phyloP scores from a whole-genome alignment of 1,284 basidiomycete genomes.

The Heterobasidion occidentale region DNA sequence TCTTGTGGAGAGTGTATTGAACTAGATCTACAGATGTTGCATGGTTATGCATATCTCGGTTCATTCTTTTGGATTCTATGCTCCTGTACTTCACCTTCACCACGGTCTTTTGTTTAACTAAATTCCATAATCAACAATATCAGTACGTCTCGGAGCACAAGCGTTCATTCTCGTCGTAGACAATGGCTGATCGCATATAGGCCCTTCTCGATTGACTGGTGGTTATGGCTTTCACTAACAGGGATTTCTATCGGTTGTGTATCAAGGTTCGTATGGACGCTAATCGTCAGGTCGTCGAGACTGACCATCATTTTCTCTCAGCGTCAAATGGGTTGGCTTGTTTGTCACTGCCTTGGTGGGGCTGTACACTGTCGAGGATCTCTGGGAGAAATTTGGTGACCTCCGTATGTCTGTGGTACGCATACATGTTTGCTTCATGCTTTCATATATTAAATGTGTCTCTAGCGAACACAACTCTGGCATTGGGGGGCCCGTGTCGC shows the following conservation, averaged over 20 bases:
- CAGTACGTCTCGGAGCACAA: constrained; percentile 42
- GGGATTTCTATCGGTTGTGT: constrained; percentile 93
- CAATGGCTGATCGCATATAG: constrained; percentile 28
- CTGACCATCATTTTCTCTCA: constrained; percentile 20
- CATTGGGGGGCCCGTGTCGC: constrained; percentile 89
- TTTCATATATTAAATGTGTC: constrained; percentile 8
- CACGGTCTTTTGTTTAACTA: constrained; percentile 90
- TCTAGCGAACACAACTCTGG: constrained; percentile 71
- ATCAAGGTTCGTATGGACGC: constrained; percentile 53
- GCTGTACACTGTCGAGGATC: constrained; percentile 93
- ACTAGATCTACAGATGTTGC: constrained; percentile 69
- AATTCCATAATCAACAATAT: constrained; percentile 95
- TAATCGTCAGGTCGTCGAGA: background rate
- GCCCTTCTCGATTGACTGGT: constrained; percentile 93
- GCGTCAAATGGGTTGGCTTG: constrained; percentile 95
- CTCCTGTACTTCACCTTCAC: constrained; percentile 97
- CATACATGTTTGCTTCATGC: constrained; percentile 6
- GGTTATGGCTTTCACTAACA: constrained; percentile 89
- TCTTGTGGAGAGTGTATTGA: background rate
- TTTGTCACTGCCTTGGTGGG: constrained; percentile 95
- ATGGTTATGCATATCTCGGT: constrained; percentile 94
- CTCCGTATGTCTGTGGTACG: constrained; percentile 83
- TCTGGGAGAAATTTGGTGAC: constrained; percentile 99
- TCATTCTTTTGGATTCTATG: constrained; percentile 98
- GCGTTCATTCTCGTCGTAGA: background rate